Base-by-base conservation (phyloP, 2,329 filamentous ascomycete species). In the Immersiporthe knoxdaviesiana region DNA sequence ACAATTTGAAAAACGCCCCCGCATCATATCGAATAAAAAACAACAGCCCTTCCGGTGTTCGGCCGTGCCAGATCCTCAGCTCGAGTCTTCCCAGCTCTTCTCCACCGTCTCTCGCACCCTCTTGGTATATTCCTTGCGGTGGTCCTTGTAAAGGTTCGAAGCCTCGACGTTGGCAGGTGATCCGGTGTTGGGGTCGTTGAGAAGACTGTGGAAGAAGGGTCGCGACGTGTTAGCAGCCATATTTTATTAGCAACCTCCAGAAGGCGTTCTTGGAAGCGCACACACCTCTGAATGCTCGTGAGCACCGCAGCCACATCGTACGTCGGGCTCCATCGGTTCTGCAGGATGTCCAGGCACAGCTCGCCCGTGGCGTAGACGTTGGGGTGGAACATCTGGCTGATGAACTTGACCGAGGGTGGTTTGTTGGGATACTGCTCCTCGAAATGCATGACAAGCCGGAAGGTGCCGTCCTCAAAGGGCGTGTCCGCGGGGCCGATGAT, bases 361-460 rank as follows among this genome's bases (percentile, higher is more conserved):
- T 99, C 96, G 71, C 96, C 96, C 0, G 94, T 98, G 66, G 92
- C 94, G 79, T 99, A 99, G 68, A 99, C 96, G 78, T 99, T 99
- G 24, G 96, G 96, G 76, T 99, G 96, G 81, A 99, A 99, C 96
- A 99, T 99, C 79, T 96, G 90, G 81, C 93, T 97, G 79, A 99
- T 97, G 80, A 99, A 99, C 79, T 98, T 98, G 82, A 98, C 96
- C 44, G 94, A 92, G 0, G 96, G 96, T 6, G 96, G 96, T 80
- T 98, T 98, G 83, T 98, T 99, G 39, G 96, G 96, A 76, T 99
- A 99, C 77, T 97, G 94, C 80, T 99, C 96, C 79, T 98, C 96
- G 75, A 99, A 99, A 78, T 97, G 94, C 95, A 99, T 98, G 65
- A 98, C 94, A 14, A 99, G 90, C 74, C 95, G 88, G 80, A 99